Conservation (phyloP, 352 stramenopile species). For the Pythium phragmitis region DNA sequence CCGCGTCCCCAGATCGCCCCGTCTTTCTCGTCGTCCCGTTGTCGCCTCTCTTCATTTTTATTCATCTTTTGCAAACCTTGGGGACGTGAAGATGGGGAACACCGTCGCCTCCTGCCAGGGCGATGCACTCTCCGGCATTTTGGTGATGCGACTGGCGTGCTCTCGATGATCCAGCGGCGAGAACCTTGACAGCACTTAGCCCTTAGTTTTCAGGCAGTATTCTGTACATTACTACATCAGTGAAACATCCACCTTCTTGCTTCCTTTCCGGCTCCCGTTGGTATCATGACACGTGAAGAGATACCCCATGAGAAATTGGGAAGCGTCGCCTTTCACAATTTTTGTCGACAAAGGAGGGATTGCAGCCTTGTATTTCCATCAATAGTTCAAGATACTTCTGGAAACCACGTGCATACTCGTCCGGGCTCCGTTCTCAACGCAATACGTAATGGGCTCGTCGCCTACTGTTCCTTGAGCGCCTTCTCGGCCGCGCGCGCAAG, state of each 20-base stretch:
- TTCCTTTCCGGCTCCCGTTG: neutral
- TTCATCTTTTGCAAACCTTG: neutral
- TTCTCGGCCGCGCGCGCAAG: conserved; percentile 63
- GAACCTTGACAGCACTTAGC: neutral
- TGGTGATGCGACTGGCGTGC: no score
- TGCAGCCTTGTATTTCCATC: conserved; percentile 13
- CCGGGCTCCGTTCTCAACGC: conserved; percentile 19
- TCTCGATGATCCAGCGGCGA: neutral
- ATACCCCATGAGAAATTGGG: neutral
- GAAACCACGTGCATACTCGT: neutral
- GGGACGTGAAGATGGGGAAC: neutral
- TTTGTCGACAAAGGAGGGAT: conserved; percentile 5
- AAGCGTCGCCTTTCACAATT: neutral
- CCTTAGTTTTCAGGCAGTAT: neutral
- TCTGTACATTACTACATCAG: conserved; percentile 1
- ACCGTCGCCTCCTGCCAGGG: no score
- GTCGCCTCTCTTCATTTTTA: conserved; percentile 4
- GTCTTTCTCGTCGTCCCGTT: neutral
- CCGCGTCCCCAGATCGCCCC: neutral
- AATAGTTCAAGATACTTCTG: conserved; percentile 10
- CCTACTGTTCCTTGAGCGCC: conserved; percentile 56
- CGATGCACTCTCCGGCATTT: no score
- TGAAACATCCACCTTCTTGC: neutral
- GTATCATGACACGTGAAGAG: neutral
- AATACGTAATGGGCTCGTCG: conserved; percentile 6